phyloP scores from a whole-genome alignment of 2,329 filamentous ascomycete species.

The Aspergillus brunneoviolaceus region DNA sequence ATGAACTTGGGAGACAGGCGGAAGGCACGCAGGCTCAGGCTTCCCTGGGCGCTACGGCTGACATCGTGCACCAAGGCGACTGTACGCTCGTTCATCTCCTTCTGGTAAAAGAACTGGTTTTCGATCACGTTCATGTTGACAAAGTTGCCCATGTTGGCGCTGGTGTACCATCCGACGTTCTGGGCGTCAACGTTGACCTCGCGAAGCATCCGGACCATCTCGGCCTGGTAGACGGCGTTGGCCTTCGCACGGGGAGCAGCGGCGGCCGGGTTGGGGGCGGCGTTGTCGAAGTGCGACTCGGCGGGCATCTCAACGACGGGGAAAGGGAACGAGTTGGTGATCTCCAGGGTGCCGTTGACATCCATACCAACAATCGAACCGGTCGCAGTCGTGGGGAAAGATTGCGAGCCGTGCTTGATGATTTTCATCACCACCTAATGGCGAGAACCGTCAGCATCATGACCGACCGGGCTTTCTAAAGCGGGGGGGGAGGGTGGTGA shows the following conservation, averaged over 20 bases:
- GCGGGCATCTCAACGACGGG: slow-evolving; percentile 73
- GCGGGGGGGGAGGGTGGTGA: slow-evolving; percentile 25
- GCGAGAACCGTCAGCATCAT: slow-evolving; percentile 26
- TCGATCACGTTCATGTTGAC: slow-evolving; percentile 93
- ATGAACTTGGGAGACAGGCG: slow-evolving; percentile 85
- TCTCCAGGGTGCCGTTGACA: slow-evolving; percentile 72
- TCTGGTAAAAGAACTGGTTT: slow-evolving; percentile 97
- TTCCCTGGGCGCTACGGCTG: slow-evolving; percentile 89
- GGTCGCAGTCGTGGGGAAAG: slow-evolving; percentile 85
- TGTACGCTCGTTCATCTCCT: slow-evolving; percentile 79
- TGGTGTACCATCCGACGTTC: slow-evolving; percentile 98
- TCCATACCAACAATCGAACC: slow-evolving; percentile 95
- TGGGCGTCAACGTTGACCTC: slow-evolving; percentile 99
- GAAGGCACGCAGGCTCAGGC: slow-evolving; percentile 86
- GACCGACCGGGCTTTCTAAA: slow-evolving; percentile 11
- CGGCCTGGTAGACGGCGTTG: slow-evolving; percentile 83
- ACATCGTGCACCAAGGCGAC: slow-evolving; percentile 93
- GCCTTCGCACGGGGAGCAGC: slow-evolving; percentile 89
- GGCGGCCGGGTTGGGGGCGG: slow-evolving; percentile 71
- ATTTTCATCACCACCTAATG: slow-evolving; percentile 91
- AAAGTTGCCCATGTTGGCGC: slow-evolving; percentile 98
- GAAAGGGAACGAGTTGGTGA: slow-evolving; percentile 95
- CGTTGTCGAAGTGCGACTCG: slow-evolving; percentile 69
- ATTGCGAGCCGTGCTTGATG: slow-evolving; percentile 87
- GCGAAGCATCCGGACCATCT: slow-evolving; percentile 95